phyloP scores from a whole-genome alignment of 129 eudicot genomes.

The Flaveria sonorensis region DNA sequence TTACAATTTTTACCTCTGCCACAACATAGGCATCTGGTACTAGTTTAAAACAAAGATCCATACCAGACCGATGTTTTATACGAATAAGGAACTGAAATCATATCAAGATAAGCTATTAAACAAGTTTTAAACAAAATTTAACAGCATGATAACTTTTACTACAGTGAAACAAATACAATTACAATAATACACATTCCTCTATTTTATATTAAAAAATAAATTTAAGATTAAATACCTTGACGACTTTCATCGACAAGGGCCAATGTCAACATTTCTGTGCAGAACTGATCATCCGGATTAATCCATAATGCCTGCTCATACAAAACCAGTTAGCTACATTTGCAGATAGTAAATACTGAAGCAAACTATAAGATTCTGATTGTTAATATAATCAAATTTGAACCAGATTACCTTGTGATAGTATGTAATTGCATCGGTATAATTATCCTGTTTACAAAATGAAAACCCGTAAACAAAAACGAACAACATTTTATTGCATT shows the following conservation, averaged over 20 bases:
- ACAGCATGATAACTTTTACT: background rate
- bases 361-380: background rate
- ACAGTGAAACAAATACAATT: background rate
- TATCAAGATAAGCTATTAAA: background rate
- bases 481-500: background rate
- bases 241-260: slow-evolving; percentile 84
- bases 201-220: background rate
- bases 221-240: slow-evolving; percentile 42
- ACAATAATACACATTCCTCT: slow-evolving; percentile 7
- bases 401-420: slow-evolving; percentile 74
- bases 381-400: background rate
- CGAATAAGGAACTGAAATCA: background rate
- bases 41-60: background rate
- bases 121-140: background rate
- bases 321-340: background rate
- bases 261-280: slow-evolving; percentile 86
- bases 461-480: slow-evolving; percentile 8
- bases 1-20: too few relatives aligned
- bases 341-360: background rate
- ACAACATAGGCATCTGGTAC: too few relatives aligned
- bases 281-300: slow-evolving; percentile 81
- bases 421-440: slow-evolving; percentile 64
- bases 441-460: slow-evolving; percentile 61
- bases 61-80: too few relatives aligned
- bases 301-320: slow-evolving; percentile 81